These are phyloP conservation scores for Lanmaoa pseudosensibilis DNA, from an alignment of 768 basidiomycete species.

Conservation along the genomic window DNA sequence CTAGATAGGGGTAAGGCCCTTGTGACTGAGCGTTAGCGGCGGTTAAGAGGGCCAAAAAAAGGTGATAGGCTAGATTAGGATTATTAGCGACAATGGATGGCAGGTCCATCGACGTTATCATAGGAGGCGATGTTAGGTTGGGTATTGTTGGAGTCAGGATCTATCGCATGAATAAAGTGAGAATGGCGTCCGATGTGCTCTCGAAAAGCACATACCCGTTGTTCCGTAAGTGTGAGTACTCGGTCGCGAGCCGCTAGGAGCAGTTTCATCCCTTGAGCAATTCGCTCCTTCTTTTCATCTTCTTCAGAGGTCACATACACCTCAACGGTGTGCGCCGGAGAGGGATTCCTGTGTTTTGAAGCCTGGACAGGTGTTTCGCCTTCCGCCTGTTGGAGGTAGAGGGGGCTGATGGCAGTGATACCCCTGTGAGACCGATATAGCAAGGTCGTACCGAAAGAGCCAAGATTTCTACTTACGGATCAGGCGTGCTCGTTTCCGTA, in stretches of 20 bases:
- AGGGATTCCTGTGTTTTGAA: background rate
- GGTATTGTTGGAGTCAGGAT: constrained; percentile 51
- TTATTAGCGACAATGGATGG: constrained; percentile 66
- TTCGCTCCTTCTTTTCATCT: constrained; percentile 56
- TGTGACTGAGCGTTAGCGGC: constrained; percentile 31
- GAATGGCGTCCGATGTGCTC: background rate
- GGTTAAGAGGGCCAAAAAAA: constrained; percentile 59
- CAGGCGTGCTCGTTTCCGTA: constrained; percentile 42
- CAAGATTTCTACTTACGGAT: constrained; percentile 40
- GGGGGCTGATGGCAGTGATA: constrained; percentile 6
- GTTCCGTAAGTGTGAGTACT: constrained; percentile 72
- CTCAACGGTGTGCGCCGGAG: constrained; percentile 7
- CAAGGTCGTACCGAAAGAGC: constrained; percentile 1
- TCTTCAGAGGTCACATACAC: constrained; percentile 43
- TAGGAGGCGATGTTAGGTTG: constrained; percentile 42
- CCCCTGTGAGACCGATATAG: constrained; percentile 24
- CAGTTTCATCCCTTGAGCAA: constrained; percentile 65
- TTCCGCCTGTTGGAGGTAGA: constrained; percentile 7
- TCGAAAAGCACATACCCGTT: constrained; percentile 47
- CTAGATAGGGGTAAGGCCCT: constrained; percentile 52
- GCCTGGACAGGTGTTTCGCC: constrained; percentile 2
- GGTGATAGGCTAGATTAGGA: constrained; percentile 66
- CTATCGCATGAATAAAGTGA: constrained; percentile 32
- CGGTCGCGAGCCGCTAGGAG: constrained; percentile 69
- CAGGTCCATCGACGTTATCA: constrained; percentile 70